Base-by-base conservation (phyloP, 2,329 filamentous ascomycete genomes). In the Colletotrichum somersetense region DNA sequence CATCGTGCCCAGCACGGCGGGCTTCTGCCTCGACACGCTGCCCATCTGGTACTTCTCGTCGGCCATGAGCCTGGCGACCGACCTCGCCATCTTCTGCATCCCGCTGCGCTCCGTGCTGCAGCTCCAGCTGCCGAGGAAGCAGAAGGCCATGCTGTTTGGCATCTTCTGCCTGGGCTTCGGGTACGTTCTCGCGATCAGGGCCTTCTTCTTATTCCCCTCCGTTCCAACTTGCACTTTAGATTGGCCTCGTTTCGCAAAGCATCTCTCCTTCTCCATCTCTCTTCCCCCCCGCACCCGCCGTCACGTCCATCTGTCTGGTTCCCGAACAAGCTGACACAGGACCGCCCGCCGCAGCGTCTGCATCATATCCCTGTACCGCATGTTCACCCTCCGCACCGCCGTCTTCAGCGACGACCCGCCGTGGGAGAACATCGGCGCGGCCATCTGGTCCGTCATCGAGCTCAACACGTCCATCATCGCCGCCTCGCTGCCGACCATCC, bases 381-480 rank as follows among this genome's bases (percentile, higher is more conserved):
- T 81, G 48, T 77, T 78, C 67, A 79, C 78, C 35, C 78, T 81
- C 50, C 76, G 73, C 38, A 67, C 67, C 12, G 76, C 76, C n/a
- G 77, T 77, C 70, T 62, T 71, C 63, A 77, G 75, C 52, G 30
- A 75, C 53, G 79, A 83, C 56, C 76, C 78, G 0, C 81, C 81
- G 0, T 83, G 81, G 81, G 75, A 78, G 12, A 75, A 79, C 77
- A 75, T 78, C 20, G 79, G 77, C 4, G 73, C 81, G 0, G 77
- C 76, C 6, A 74, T 78, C 30, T 83, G 80, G 81, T 83, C 81
- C 0, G 78, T 76, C 0, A 76, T 84, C 33, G 82, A 84, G 67
- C 79, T 82, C 68, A 81, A 81, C 66, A 78, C 82, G 16, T 81
- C 79, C 50, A 78, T 83, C 14, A 80, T 84, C 12, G 67, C 82